Percentiles rank a stretch among this genome's conserved stretches.
Evolutionary conservation across 2,329 filamentous ascomycete species (phyloP).

Genomic region (Reticulascus tulasneorum): DNA sequence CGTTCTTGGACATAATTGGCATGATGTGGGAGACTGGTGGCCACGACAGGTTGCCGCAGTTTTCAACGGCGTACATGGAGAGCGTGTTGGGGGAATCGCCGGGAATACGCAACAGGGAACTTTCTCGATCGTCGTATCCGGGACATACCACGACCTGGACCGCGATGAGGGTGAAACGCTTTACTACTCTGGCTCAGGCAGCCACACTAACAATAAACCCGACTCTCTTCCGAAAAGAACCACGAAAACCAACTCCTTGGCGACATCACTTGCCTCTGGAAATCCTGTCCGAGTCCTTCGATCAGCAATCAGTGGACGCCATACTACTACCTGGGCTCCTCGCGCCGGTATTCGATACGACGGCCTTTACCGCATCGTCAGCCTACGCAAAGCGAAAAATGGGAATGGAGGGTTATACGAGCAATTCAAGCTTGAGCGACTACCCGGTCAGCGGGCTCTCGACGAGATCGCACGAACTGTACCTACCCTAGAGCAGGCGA

Average conservation of each 20-base stretch:
- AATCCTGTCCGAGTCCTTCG: constrained; percentile 26
- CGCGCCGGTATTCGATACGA: constrained; percentile 29
- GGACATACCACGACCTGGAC: constrained; percentile 22
- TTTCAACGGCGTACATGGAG: constrained; percentile 51
- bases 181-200: constrained; percentile 22
- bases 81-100: constrained; percentile 44
- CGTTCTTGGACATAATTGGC: constrained; percentile 26
- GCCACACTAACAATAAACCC: constrained; percentile 13
- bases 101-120: constrained; percentile 42
- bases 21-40: constrained; percentile 45
- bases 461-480: too few species aligned
- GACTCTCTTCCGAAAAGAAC: neutral
- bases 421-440: constrained; percentile 9
- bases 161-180: constrained; percentile 19
- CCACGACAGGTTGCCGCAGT: constrained; percentile 46
- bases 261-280: constrained; percentile 9
- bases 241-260: constrained; percentile 16
- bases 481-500: too few species aligned
- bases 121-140: constrained; percentile 50
- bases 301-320: constrained; percentile 9
- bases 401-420: constrained; percentile 15
- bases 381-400: constrained; percentile 6
- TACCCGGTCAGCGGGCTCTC: too few species aligned
- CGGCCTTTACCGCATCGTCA: constrained; percentile 26
- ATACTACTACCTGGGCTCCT: constrained; percentile 12